Evolutionary conservation across 73 alveolate species (phyloP).

Genomic region (Tetrahymena elliotti): DNA sequence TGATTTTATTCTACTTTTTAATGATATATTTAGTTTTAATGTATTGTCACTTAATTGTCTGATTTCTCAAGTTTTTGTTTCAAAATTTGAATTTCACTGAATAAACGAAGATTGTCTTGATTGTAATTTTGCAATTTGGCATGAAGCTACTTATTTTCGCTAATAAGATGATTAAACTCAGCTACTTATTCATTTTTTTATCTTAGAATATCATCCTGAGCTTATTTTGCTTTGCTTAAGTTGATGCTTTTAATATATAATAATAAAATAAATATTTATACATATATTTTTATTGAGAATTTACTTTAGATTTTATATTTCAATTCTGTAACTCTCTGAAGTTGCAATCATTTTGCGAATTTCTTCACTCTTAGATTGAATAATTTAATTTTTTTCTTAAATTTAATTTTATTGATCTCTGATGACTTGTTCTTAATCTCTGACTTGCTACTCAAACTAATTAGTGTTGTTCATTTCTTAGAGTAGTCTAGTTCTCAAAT

Average conservation of each 20-base stretch:
- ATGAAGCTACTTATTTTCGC: neutral
- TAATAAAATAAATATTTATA: neutral
- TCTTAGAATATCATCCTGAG: neutral
- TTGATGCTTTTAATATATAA: neutral
- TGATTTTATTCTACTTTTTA: neutral
- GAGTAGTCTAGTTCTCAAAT: neutral
- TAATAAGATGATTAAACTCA: neutral
- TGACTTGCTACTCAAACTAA: neutral
- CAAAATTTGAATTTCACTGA: neutral
- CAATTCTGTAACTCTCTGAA: neutral
- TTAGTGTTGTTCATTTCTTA: neutral
- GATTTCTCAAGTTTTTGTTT: neutral
- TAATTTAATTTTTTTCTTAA: neutral
- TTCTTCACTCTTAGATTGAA: neutral
- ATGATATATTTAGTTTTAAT: neutral
- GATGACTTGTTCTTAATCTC: neutral
- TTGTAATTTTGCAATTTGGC: neutral
- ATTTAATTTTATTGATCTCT: neutral
- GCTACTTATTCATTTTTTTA: neutral
- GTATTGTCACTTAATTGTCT: neutral
- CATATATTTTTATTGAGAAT: neutral
- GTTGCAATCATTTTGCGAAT: neutral
- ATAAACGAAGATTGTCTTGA: neutral
- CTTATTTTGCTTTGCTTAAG: neutral
- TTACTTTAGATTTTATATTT: neutral